Conservation (phyloP, 192 early-diverging fungal genomes). For the Chytriomyces confervae region DNA sequence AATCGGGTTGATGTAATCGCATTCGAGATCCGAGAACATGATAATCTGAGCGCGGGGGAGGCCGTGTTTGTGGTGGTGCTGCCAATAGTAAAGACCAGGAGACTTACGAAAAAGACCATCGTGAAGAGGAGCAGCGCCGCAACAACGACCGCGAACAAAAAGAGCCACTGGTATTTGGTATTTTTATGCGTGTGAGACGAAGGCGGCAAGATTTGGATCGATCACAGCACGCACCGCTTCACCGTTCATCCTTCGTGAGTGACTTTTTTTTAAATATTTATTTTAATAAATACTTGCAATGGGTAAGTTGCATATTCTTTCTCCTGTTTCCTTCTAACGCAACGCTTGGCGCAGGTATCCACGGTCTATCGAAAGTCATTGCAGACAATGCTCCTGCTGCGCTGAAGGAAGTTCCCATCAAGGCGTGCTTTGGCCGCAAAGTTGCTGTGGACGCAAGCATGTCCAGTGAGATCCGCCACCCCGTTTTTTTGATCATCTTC, state of each 20-base stretch:
- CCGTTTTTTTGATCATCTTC: no score
- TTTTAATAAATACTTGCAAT: neutral
- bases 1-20: constrained; percentile 99
- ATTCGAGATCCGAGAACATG: constrained; percentile 86
- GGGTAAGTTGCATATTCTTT: no score
- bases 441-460: constrained; percentile 98
- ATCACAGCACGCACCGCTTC: constrained; percentile 8
- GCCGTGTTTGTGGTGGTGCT: no score
- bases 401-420: constrained; percentile 61
- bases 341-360: constrained; percentile 7
- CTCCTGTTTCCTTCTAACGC: no score
- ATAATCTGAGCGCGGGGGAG: constrained; percentile 56
- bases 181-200: constrained; percentile 31
- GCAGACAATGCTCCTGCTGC: constrained; percentile 87
- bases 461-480: constrained; percentile 50
- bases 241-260: constrained; percentile 3
- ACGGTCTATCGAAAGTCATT: constrained; percentile 88
- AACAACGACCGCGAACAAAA: constrained; percentile 92
- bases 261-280: neutral
- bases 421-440: constrained; percentile 7
- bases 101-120: constrained; percentile 91
- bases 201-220: neutral
- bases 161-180: constrained; percentile 61
- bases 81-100: neutral
- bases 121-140: constrained; percentile 90